Base-by-base conservation (phyloP, 441 rosid genomes). In the Sinapis alba region DNA sequence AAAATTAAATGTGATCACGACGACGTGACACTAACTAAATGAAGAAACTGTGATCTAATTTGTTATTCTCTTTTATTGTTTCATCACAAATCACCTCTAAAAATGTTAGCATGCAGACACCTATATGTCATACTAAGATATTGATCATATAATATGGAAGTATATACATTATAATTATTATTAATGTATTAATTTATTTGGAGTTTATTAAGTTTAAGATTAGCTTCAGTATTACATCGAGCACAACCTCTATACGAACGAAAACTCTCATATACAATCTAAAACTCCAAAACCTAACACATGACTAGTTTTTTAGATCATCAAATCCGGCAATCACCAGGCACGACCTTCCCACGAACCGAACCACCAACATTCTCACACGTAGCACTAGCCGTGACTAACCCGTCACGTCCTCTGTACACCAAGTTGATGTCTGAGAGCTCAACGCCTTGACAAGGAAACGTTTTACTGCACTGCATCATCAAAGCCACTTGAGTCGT, bases 321-420 rank as follows among this genome's bases (percentile, higher is more conserved):
- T 59, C 76, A 59, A 15, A 72, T 21, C 73, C 15, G 26, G 34
- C 82, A 79, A 21, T 60, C 3, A 3, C 12, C 28, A 20, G 82
- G 82, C 15, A 67, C 79, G 7, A 57, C 45, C 66, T 26, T 74
- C 19, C 82, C 82, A 65, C 5, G 43, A 50, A 65, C 45, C 18
- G 13, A 57, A 65, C 76, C 82, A 53, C 24, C 72, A 36, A 74
- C 79, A 41, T 79, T 74, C 41, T 47, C 59, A 69, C 82, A 79
- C 79, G 54, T 27, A 19, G n/a, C n/a, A n/a, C n/a, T n/a, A n/a
- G 82, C 67, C 69, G 63, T 74, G 51, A 10, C 72, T 5, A 38
- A 38, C 41, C 79, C 79, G 50, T 79, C 69, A 7, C 1, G 11
- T 51, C 79, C 76, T 58, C 7, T 30, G 61, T 74, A 71, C 15